phyloP scores from a whole-genome alignment of 108 stramenopile species.

The Epipyxis sp. region DNA sequence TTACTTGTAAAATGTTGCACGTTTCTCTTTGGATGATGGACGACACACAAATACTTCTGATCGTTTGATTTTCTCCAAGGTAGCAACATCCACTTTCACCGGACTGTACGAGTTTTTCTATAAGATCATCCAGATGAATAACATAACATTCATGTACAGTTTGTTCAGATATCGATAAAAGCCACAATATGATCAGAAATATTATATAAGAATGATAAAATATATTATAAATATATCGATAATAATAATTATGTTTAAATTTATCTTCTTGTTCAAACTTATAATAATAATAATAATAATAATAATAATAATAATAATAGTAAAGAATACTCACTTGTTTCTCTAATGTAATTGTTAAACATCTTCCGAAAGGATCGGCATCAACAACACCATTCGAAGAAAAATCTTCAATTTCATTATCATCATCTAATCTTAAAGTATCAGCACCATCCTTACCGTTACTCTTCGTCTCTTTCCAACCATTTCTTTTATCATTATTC shows the following conservation, averaged over 20 bases:
- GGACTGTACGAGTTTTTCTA: conserved; percentile 33
- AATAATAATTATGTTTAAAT: too few relatives aligned
- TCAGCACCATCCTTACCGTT: conserved; percentile 33
- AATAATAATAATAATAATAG: too few relatives aligned
- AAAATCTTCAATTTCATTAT: too few relatives aligned
- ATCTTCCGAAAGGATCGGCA: too few relatives aligned
- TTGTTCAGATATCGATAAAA: neutral
- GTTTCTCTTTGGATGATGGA: conserved; percentile 28
- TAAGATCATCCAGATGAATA: neutral
- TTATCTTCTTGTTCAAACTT: too few relatives aligned
- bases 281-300: too few relatives aligned
- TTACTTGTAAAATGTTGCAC: conserved; percentile 57
- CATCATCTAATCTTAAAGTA: conserved; percentile 32
- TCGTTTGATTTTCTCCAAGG: conserved; percentile 36
- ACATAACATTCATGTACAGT: conserved; percentile 23
- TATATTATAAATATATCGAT: too few relatives aligned
- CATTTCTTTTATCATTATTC: neutral
- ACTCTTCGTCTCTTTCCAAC: conserved; percentile 14
- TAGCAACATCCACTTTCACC: conserved; percentile 42
- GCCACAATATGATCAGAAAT: neutral
- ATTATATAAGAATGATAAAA: neutral
- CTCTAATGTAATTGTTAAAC: too few relatives aligned
- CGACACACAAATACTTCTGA: conserved; percentile 43
- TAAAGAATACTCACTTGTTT: too few relatives aligned
- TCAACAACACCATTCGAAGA: too few relatives aligned